Evolutionary conservation across 305 asterid species (phyloP), one percentile per base, ranked within the genome.

Genomic region (Fraxinus nigra): DNA sequence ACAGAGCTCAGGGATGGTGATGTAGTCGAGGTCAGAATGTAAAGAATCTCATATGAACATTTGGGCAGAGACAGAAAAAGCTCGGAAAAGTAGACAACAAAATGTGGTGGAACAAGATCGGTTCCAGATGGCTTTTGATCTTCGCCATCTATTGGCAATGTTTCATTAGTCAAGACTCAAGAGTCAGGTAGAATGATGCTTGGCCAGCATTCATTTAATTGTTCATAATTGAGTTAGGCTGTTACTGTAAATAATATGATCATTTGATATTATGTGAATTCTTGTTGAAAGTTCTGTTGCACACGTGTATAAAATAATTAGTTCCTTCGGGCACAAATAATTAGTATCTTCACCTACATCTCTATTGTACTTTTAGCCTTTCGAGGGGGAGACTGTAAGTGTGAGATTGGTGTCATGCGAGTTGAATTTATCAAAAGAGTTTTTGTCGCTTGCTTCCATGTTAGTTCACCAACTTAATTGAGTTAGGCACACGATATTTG

Each of bases 1-100:
- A 95, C 99, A 0, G 88, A 93, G 90, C 87, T 95, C 70, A 95
- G 90, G 86, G 99, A 95, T 79, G 99, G 99, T 9, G 99, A 95
- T 76, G 98, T 95, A 72, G 97, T 95, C 82, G 99, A 94, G 88
- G 94, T 93, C 74, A 90, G 90, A 82, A 82, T 86, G 87, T 95
- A 89, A 87, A 80, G 83, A 83, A 16, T 80, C 80, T 34, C 72
- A n/a, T 10, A 4, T 59, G 69, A 59, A 59, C 5, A 59, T 59
- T 20, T 20, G 69, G 69, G 30, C 20, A 20, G 30, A 59, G 13
- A 59, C 59, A 0, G 30, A 20, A 59, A 11, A 26, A 69, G 75
- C 7, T 69, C 5, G 4, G 37, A 65, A 65, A 65, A 65, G 40
- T 30, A 69, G 73, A 65, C 34, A 26, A 26, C 73, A 59, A 59